Evolutionary conservation across 805 yeast species (phyloP).

Genomic region (Metschnikowia reukaufii): DNA sequence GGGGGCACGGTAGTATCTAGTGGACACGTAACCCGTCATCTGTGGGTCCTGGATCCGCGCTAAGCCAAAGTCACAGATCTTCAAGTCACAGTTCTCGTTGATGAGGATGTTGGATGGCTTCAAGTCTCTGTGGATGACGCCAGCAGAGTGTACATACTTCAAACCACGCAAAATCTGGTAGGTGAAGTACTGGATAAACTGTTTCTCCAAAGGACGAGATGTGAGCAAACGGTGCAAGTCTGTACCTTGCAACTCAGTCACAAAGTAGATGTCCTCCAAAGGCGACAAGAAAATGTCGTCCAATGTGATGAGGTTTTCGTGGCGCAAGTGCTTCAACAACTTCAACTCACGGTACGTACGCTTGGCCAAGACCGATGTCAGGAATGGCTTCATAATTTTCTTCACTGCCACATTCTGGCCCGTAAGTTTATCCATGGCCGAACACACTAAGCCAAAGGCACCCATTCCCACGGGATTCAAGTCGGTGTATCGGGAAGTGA

Average conservation of each 20-base stretch:
- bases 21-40: constrained; percentile 97
- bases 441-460: constrained; percentile 96
- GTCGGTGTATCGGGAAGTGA: constrained; percentile 85
- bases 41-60: constrained; percentile 98
- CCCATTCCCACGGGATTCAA: constrained; percentile 99
- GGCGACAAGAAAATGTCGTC: constrained; percentile 54
- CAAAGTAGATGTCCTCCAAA: constrained; percentile 91
- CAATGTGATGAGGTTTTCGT: constrained; percentile 85
- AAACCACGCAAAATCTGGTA: constrained; percentile 91
- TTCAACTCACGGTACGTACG: constrained; percentile 96
- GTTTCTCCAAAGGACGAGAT: constrained; percentile 91
- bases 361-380: constrained; percentile 91
- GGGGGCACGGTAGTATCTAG: constrained; percentile 95
- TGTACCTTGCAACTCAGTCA: constrained; percentile 95
- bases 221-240: constrained; percentile 90
- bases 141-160: constrained; percentile 89
- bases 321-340: constrained; percentile 86
- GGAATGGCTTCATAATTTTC: constrained; percentile 96
- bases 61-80: constrained; percentile 90
- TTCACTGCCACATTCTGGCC: constrained; percentile 94
- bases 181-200: constrained; percentile 93
- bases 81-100: constrained; percentile 87
- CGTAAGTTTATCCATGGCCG: constrained; percentile 89
- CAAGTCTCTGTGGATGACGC: constrained; percentile 86
- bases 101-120: constrained; percentile 83